Evolutionary conservation across 192 early-diverging fungal species (phyloP), one percentile per base, ranked within the genome.

Genomic region (Martensiomyces pterosporus): DNA sequence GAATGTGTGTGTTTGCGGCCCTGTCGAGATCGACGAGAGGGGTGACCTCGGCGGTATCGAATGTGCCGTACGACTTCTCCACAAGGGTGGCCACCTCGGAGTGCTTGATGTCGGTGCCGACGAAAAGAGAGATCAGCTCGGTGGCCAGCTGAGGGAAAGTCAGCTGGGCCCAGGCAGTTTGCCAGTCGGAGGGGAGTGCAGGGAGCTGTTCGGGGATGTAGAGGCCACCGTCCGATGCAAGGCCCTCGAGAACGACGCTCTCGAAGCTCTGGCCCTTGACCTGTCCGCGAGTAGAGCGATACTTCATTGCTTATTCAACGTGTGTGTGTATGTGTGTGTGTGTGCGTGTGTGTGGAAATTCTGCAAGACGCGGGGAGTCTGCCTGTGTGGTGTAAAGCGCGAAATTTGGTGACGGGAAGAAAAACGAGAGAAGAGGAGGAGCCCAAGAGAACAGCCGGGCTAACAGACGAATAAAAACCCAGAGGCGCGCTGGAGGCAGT

Each of bases 211-310:
- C 76, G 18, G 95, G 95, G 44, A 97, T 90, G 73, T 88, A 97
- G 25, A 98, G 81, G 19, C 95, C 94, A 29, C 95, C 95, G 76
- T 97, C 95, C 29, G 85, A 73, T 2, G 93, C 85, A 32, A 97
- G 85, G 26, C 95, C 95, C 36, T 87, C 79, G 44, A 96, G 78
- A 25, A 98, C 91, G 23, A 92, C 91, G 67, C 89, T 84, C 75
- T 94, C 92, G 55, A 98, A 96, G 32, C 85, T 66, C 47, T 82
- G 76, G 48, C 78, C 79, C 17, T 67, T 55, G 27, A 77, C 77
- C 53, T 83, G 67, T 50, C 90, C 90, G 47, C 95, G 79, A 24
- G 95, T 98, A 10, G 91, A 94, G 53, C 86, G 77, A 57, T 98
- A 98, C 58, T 80, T 76, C 93, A 98, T 97, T 27, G 39, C 78